phyloP scores from a whole-genome alignment of 192 early-diverging fungal genomes.

The Backusella psychrophila region DNA sequence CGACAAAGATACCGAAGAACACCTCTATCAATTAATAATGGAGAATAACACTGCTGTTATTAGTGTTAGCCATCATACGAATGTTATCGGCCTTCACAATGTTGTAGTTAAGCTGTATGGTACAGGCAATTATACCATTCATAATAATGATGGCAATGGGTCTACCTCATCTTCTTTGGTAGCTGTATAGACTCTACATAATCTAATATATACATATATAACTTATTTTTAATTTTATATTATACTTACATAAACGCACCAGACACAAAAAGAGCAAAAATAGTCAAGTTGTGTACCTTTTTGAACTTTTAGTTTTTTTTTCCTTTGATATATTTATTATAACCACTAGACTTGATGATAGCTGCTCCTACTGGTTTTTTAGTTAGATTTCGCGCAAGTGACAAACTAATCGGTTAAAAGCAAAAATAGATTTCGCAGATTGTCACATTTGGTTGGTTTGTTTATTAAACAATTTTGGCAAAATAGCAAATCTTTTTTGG shows the following conservation, averaged over 20 bases:
- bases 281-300: no score
- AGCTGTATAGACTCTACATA: background rate
- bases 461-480: no score
- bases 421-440: no score
- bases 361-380: no score
- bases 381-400: no score
- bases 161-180: background rate
- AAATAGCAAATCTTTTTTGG: no score
- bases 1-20: conserved; percentile 48
- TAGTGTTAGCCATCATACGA: conserved; percentile 83
- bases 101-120: conserved; percentile 39
- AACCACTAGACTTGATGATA: no score
- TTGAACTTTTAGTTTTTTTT: no score
- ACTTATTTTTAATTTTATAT: background rate
- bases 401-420: no score
- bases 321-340: no score
- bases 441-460: no score
- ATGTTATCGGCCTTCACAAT: conserved; percentile 50
- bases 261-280: no score
- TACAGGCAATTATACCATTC: conserved; percentile 29
- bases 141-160: background rate
- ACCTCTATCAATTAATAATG: conserved; percentile 58
- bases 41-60: conserved; percentile 77
- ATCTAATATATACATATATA: background rate
- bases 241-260: background rate